These are phyloP conservation scores for Daldinia concentrica DNA, from an alignment of 495 filamentous ascomycete species.

Conservation along the genomic window DNA sequence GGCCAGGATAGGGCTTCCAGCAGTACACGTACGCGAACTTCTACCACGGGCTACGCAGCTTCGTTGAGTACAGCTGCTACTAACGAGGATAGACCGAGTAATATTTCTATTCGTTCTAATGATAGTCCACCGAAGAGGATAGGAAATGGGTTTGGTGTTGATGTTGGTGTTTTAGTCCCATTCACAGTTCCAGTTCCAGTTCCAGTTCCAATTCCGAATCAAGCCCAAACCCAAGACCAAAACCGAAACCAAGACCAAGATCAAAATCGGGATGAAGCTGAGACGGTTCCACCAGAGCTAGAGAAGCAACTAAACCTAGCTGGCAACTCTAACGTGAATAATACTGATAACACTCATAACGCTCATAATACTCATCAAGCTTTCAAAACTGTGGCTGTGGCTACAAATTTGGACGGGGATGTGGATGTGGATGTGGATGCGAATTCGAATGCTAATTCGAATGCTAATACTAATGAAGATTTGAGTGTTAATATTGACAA, in stretches of 20 bases:
- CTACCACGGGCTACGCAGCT: slow-evolving; percentile 38
- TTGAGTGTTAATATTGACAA: not conserved
- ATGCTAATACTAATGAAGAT: not conserved
- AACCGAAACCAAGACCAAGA: not conserved
- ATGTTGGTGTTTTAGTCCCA: not conserved
- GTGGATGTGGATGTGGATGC: not conserved
- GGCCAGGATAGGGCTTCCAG: slow-evolving; percentile 38
- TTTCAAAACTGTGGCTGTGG: not conserved
- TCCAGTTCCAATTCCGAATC: slow-evolving; percentile 8
- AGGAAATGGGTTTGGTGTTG: not conserved
- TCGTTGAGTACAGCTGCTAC: slow-evolving; percentile 36
- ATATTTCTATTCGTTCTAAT: slow-evolving; percentile 8
- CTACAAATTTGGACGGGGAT: not conserved
- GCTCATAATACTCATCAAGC: not conserved
- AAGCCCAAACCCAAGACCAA: slow-evolving; percentile 1
- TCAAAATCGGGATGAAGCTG: slow-evolving; percentile 13
- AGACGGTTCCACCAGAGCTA: slow-evolving; percentile 40
- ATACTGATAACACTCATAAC: not conserved
- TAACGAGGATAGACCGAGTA: slow-evolving; percentile 19
- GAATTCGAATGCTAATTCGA: not conserved
- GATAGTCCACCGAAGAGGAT: slow-evolving; percentile 5
- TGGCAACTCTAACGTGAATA: slow-evolving; percentile 16
- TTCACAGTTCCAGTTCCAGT: too few relatives aligned
- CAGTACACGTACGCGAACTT: slow-evolving; percentile 41
- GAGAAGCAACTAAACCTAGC: slow-evolving; percentile 27